These are phyloP conservation scores for Solanum paucissectum DNA, from an alignment of 257 asterid genomes.

Conservation along the genomic window DNA sequence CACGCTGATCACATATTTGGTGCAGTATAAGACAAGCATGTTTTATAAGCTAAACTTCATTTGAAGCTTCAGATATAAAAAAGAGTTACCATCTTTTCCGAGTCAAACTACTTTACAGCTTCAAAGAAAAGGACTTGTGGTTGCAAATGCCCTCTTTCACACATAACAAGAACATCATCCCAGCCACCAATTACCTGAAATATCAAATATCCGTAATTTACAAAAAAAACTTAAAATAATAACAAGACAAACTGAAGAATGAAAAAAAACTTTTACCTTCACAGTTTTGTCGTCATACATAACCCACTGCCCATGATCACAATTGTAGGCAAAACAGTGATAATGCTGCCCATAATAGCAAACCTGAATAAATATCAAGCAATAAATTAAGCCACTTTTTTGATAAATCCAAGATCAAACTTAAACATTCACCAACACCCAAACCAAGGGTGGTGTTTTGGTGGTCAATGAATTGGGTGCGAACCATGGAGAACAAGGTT, in stretches of 20 bases:
- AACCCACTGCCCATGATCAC: conserved; percentile 66
- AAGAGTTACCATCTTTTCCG: conserved; percentile 12
- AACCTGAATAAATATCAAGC: conserved; percentile 16
- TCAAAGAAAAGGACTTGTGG: conserved; percentile 90
- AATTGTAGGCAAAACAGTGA: conserved; percentile 84
- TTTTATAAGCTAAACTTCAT: not conserved
- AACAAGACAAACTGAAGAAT: not conserved
- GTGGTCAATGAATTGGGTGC: not conserved
- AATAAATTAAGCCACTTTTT: not conserved
- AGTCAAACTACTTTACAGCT: conserved; percentile 48
- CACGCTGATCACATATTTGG: conserved; percentile 1
- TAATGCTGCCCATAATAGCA: conserved; percentile 93
- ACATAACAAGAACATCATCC: conserved; percentile 73
- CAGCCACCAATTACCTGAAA: conserved; percentile 76
- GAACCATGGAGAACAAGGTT: not conserved
- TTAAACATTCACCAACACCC: not conserved
- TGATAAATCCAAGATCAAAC: not conserved
- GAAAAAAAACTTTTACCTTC: conserved; percentile 41
- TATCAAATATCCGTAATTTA: not conserved
- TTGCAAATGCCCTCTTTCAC: conserved; percentile 90
- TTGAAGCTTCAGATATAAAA: not conserved
- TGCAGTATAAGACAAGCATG: not conserved
- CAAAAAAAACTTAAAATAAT: not conserved
- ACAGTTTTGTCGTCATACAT: conserved; percentile 95
- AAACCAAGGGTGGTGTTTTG: not conserved